Percentiles rank a stretch among this genome's conserved stretches.
Evolutionary conservation across 768 basidiomycete genomes (phyloP).

Genomic region (Lentinula boryana): DNA sequence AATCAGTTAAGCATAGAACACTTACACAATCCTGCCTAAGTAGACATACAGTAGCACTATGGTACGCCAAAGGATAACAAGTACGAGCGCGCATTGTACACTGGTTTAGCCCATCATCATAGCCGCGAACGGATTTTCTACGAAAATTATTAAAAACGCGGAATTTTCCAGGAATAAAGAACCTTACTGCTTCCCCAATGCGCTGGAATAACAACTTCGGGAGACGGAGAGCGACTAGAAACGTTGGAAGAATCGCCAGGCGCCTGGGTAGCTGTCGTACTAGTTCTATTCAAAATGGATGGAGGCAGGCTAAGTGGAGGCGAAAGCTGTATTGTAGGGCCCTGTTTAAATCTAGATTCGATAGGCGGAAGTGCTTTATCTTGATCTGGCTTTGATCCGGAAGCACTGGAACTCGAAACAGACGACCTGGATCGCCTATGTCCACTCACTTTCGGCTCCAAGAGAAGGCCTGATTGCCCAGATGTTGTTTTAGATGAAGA

Average conservation of each 20-base stretch:
- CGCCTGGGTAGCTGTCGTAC: background rate
- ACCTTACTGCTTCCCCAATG: slow-evolving; percentile 12
- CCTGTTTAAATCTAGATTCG: background rate
- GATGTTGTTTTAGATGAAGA: background rate
- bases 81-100: background rate
- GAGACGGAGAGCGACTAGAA: background rate
- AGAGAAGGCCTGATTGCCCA: background rate
- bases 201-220: background rate
- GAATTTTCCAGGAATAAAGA: background rate
- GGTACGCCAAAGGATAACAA: too few relatives aligned
- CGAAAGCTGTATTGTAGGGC: background rate
- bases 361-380: background rate
- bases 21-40: too few relatives aligned
- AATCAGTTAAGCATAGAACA: too few relatives aligned
- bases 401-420: background rate
- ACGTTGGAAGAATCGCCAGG: background rate
- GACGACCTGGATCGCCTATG: slow-evolving; percentile 1
- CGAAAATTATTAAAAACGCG: background rate
- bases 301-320: background rate
- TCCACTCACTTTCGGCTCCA: background rate
- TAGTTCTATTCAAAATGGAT: background rate
- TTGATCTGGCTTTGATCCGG: background rate
- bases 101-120: slow-evolving; percentile 10
- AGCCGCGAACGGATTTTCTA: slow-evolving; percentile 34
- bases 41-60: too few relatives aligned